Conservation (phyloP, 1,139 yeast species). For the Suhomyces bribrorum region DNA sequence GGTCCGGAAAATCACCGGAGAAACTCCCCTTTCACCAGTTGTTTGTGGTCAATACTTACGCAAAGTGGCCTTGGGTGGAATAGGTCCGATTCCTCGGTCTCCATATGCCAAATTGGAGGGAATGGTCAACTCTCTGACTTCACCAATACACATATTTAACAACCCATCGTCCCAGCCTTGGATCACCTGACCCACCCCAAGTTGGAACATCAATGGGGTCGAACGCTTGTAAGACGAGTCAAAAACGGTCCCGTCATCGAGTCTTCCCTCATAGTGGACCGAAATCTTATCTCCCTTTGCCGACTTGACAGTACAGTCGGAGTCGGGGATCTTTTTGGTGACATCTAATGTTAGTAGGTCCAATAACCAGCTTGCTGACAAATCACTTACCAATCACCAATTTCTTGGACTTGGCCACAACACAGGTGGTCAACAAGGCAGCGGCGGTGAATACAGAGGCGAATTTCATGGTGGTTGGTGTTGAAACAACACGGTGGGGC, state of each 20-base stretch:
- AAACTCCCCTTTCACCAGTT: too few relatives aligned
- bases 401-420: constrained; percentile 2
- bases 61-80: constrained; percentile 74
- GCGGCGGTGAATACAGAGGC: constrained; percentile 4
- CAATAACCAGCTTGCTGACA: background rate
- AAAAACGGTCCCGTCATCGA: constrained; percentile 68
- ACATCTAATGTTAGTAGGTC: constrained; percentile 33
- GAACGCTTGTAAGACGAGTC: constrained; percentile 73
- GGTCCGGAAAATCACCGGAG: too few relatives aligned
- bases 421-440: constrained; percentile 2
- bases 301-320: constrained; percentile 57
- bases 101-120: constrained; percentile 84
- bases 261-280: constrained; percentile 75
- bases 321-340: constrained; percentile 46
- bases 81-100: constrained; percentile 70
- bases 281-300: constrained; percentile 62
- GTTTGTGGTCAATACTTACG: too few relatives aligned
- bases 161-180: constrained; percentile 89
- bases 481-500: too few relatives aligned
- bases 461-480: constrained; percentile 10
- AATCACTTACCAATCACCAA: constrained; percentile 9
- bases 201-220: constrained; percentile 62
- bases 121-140: constrained; percentile 72
- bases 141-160: constrained; percentile 76
- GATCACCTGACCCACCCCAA: constrained; percentile 80